phyloP scores from a whole-genome alignment of 768 basidiomycete species.

The Boletus reticuloceps region DNA sequence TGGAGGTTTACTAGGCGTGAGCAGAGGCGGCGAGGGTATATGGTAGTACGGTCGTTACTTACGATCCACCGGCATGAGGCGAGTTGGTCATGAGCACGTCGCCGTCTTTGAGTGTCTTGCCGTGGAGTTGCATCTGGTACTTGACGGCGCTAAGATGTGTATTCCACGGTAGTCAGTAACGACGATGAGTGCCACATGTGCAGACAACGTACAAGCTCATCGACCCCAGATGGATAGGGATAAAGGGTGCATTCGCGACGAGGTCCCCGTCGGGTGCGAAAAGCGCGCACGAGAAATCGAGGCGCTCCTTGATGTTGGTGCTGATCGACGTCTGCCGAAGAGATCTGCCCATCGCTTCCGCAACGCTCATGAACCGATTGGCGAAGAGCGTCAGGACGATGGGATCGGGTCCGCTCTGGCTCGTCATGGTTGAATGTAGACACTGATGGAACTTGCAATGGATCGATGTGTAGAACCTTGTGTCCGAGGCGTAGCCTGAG shows the following conservation, averaged over 20 bases:
- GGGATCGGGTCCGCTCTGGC: constrained; percentile 62
- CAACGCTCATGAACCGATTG: constrained; percentile 97
- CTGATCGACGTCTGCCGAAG: constrained; percentile 87
- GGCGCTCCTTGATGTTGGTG: constrained; percentile 94
- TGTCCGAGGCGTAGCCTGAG: too few species aligned
- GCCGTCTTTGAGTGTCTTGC: constrained; percentile 72
- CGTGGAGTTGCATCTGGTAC: constrained; percentile 82
- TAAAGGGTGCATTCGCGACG: constrained; percentile 92
- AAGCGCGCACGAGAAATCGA: constrained; percentile 93
- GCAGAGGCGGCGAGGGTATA: not conserved
- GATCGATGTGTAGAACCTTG: too few species aligned
- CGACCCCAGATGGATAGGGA: constrained; percentile 82
- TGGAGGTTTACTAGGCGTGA: not conserved
- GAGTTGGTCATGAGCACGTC: constrained; percentile 95
- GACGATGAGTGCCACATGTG: too few species aligned
- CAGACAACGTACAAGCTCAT: constrained; percentile 82
- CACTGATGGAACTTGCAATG: too few species aligned
- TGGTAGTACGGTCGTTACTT: constrained; percentile 30
- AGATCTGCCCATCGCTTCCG: constrained; percentile 92
- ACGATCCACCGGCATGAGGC: constrained; percentile 87
- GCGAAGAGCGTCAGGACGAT: constrained; percentile 90
- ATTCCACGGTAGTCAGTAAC: too few species aligned
- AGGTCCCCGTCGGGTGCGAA: constrained; percentile 94
- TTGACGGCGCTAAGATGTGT: constrained; percentile 89
- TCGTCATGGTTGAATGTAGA: constrained; percentile 13